These are phyloP conservation scores for Exutisphaerella laricina DNA, from an alignment of 2,329 filamentous ascomycete species.

Conservation along the genomic window DNA sequence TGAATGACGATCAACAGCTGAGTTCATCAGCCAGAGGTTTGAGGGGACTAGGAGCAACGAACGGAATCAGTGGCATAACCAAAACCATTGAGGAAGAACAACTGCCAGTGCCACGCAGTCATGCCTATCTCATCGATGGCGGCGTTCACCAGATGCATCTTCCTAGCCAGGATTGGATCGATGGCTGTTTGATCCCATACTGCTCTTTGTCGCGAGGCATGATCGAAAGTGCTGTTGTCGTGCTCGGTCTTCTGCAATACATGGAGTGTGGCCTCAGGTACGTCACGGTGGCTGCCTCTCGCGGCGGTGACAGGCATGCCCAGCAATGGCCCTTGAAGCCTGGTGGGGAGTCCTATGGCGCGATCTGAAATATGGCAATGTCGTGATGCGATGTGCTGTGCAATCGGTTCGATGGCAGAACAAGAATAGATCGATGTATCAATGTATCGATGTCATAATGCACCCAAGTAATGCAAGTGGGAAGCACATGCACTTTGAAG, in stretches of 20 bases:
- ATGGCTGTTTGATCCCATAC: constrained; percentile 21
- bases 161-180: constrained; percentile 37
- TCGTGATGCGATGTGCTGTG: too few species aligned
- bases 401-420: too few species aligned
- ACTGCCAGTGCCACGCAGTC: constrained; percentile 54
- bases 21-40: neutral
- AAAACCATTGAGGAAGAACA: constrained; percentile 59
- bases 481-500: too few species aligned
- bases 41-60: too few species aligned
- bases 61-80: constrained; percentile 39
- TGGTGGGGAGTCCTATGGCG: too few species aligned
- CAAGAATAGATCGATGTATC: too few species aligned
- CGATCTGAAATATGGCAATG: too few species aligned
- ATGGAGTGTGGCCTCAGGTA: too few species aligned
- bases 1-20: constrained; percentile 36
- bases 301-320: too few species aligned
- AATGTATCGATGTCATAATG: neutral
- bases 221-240: neutral
- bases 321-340: too few species aligned
- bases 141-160: constrained; percentile 35
- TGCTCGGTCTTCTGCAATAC: too few species aligned
- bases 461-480: neutral
- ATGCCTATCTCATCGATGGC: constrained; percentile 55
- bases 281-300: too few species aligned
- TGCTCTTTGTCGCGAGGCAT: neutral